Percentiles rank a stretch among this genome's conserved stretches.
These are phyloP conservation scores for Euphrasia arctica DNA, from an alignment of 305 asterid genomes.

Conservation along the genomic window DNA sequence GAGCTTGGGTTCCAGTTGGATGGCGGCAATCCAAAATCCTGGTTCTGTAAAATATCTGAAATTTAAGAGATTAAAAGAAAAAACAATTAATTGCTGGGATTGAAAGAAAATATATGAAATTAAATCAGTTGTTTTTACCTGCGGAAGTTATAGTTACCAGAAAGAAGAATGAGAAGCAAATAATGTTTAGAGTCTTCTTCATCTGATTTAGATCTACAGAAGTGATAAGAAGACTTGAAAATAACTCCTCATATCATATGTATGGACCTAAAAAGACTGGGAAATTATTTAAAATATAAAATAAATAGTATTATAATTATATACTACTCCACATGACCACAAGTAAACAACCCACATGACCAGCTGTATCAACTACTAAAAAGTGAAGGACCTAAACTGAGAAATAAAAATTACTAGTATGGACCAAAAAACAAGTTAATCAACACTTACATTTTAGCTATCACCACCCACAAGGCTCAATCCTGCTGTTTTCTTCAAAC, in stretches of 20 bases:
- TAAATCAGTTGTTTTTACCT: constrained; percentile 32
- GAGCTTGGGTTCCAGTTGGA: constrained; percentile 40
- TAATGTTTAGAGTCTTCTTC: constrained; percentile 26
- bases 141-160: constrained; percentile 27
- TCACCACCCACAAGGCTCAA: constrained; percentile 56
- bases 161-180: constrained; percentile 32
- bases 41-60: constrained; percentile 47
- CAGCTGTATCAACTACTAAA: too few relatives aligned
- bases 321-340: too few relatives aligned
- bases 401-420: too few relatives aligned
- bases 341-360: too few relatives aligned
- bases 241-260: too few relatives aligned
- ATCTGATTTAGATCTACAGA: constrained; percentile 15
- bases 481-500: constrained; percentile 65
- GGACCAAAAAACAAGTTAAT: background rate
- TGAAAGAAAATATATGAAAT: background rate
- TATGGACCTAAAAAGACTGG: too few relatives aligned
- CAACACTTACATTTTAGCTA: background rate
- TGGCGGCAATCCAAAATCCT: constrained; percentile 55
- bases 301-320: too few relatives aligned
- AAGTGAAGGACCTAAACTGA: too few relatives aligned
- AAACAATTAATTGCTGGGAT: constrained; percentile 10
- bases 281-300: too few relatives aligned
- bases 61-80: background rate
- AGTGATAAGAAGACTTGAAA: too few relatives aligned